Base-by-base conservation (phyloP, 768 basidiomycete species). In the Mycena indigotica region DNA sequence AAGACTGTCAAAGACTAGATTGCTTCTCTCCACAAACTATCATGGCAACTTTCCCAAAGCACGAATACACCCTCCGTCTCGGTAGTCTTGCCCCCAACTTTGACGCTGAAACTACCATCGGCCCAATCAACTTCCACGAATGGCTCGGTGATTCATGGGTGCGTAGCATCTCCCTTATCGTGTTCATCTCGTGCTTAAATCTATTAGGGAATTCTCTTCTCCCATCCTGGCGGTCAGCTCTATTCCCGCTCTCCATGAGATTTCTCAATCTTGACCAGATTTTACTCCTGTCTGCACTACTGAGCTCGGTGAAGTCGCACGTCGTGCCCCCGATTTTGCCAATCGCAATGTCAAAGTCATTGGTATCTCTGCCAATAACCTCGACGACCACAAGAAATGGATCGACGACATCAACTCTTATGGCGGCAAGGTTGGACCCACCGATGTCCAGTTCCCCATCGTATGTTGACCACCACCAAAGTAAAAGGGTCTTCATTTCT, bases 231-330 rank as follows among this genome's bases (percentile, higher is more conserved):
- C 41, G 62, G 62, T 55, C 13, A 8, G 54, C 46, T 2, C 1
- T 39, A 1, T 39, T 12, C 6, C 13, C 10, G 13, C 38, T 30
- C 16, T 15, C 24, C 28, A 24, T 28, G n/a, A 28, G 29, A 32
- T n/a, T 29, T 28, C 23, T 21, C 23, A 24, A 48, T 46, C 19
- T 38, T 16, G 1, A 15, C 16, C 21, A 63, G 89, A 93, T 69
- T 93, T 93, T 70, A 91, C 90, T n/a, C 90, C 91, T 49, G 88
- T 95, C 52, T 95, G 92, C 83, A 95, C 97, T 48, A 99, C 97
- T 53, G 97, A 98, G 78, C 88, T 98, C 32, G 95, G 93, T 50
- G 96, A 97, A 72, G 95, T 97, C 41, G 89, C 97, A 50, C 88
- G 93, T 62, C 90, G 92, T 58, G 82, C 85, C 13, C 77, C 78